Evolutionary conservation across 148 eudicot genomes (phyloP), one percentile per base, ranked within the genome.

Genomic region (Mesembryanthemum crystallinum): DNA sequence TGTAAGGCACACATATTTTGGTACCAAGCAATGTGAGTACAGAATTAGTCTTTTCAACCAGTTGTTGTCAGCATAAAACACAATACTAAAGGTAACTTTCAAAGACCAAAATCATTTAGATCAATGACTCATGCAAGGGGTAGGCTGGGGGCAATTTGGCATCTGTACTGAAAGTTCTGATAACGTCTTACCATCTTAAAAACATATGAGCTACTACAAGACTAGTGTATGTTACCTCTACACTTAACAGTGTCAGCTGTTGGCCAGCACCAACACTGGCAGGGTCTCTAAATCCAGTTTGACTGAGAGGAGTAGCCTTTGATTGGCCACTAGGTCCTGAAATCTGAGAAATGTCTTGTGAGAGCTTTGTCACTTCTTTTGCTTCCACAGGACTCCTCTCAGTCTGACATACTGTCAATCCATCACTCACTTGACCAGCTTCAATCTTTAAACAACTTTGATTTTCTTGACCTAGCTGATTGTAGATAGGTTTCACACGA

Each of bases 261-360:
- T 95, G 99, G 66, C 97, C 94, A 64, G 85, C 86, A 72, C 97
- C 97, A 74, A 85, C 72, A 90, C 91, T 90, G 73, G 97, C 99
- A 75, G 99, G 97, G 83, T 95, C 99, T 49, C 88, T 85, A 67
- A 95, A 95, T 69, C 99, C 99, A 67, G 74, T 88, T 86, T 95
- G 99, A 86, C 99, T 95, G 66, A 91, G 78, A 73, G 97, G 99
- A 71, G 99, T 95, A 73, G 72, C 75, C 84, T 85, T 89, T 18
- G 84, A 77, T 77, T 82, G 89, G 62, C 82, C 86, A 80, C 89
- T 89, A 23, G 97, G 96, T 55, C 94, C 97, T 71, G 99, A 95
- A 59, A 92, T 88, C 85, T 92, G 99, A 84, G 97, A 95, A 67
- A 80, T 80, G 73, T 93, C 91, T 73, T 78, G 83, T 49, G 89